Conservation (phyloP, 371 early-diverging fungal species). For the Mucor irregularis region DNA sequence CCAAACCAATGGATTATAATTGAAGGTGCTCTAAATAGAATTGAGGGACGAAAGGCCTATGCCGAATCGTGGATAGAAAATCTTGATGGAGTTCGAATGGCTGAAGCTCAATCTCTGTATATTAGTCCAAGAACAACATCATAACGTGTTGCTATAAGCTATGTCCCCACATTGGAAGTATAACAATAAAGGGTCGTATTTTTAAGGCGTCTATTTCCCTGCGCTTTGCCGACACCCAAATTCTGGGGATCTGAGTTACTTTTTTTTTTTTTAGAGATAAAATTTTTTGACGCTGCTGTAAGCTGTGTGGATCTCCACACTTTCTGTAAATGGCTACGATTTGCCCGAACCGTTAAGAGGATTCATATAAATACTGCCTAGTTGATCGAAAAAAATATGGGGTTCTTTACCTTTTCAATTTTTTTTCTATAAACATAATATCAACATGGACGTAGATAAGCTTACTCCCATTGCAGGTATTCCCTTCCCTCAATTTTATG, state of each 20-base stretch:
- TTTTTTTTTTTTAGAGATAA: background rate
- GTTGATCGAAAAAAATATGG: background rate
- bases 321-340: no score
- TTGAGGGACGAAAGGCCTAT: constrained; percentile 77
- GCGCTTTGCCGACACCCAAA: constrained; percentile 11
- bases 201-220: no score
- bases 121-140: constrained; percentile 23
- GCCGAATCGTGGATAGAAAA: constrained; percentile 66
- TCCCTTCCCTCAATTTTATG: constrained; percentile 65
- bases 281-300: background rate
- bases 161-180: no score
- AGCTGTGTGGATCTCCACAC: background rate
- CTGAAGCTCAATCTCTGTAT: constrained; percentile 36
- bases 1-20: constrained; percentile 67
- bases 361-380: no score
- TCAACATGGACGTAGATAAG: constrained; percentile 29
- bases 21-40: constrained; percentile 44
- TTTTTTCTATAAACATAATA: background rate
- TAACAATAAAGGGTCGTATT: no score
- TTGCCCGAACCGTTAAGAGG: no score
- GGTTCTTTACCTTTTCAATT: background rate
- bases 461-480: constrained; percentile 48
- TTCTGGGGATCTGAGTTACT: constrained; percentile 18
- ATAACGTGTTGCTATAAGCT: no score
- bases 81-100: constrained; percentile 41